phyloP scores from a whole-genome alignment of 169 alveolate species.

The Babesia sp. region DNA sequence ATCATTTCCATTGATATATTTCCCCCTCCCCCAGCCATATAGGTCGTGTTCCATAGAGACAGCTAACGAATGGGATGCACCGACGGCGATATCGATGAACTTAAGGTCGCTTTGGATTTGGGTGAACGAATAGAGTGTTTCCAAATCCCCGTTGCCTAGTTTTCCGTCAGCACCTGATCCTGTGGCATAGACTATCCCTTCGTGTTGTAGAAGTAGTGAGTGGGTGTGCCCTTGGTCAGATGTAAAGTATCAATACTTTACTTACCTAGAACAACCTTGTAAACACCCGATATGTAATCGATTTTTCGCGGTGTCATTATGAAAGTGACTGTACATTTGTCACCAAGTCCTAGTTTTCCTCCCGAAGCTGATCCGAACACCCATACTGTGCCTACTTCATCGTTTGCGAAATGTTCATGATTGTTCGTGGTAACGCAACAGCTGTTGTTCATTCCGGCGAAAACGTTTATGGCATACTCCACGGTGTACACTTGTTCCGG shows the following conservation, averaged over 20 bases:
- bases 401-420: constrained; percentile 38
- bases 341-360: constrained; percentile 87
- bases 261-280: constrained; percentile 79
- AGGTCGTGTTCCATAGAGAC: constrained; percentile 69
- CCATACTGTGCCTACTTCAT: constrained; percentile 78
- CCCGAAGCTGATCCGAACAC: constrained; percentile 86
- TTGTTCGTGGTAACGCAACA: constrained; percentile 76
- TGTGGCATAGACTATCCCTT: constrained; percentile 77
- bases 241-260: neutral
- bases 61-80: constrained; percentile 70
- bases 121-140: constrained; percentile 39
- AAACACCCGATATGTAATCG: constrained; percentile 67
- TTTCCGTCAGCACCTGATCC: constrained; percentile 84
- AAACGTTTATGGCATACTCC: constrained; percentile 78
- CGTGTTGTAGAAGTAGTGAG: constrained; percentile 72
- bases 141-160: constrained; percentile 66
- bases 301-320: constrained; percentile 79
- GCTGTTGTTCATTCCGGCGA: constrained; percentile 84
- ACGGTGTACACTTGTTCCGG: constrained; percentile 78
- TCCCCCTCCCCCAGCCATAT: constrained; percentile 76
- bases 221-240: constrained; percentile 59
- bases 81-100: constrained; percentile 73
- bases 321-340: constrained; percentile 63
- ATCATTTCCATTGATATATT: constrained; percentile 49
- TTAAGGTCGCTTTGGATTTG: constrained; percentile 63